Conservation (phyloP, 805 yeast genomes). For the Saturnispora sekii region DNA sequence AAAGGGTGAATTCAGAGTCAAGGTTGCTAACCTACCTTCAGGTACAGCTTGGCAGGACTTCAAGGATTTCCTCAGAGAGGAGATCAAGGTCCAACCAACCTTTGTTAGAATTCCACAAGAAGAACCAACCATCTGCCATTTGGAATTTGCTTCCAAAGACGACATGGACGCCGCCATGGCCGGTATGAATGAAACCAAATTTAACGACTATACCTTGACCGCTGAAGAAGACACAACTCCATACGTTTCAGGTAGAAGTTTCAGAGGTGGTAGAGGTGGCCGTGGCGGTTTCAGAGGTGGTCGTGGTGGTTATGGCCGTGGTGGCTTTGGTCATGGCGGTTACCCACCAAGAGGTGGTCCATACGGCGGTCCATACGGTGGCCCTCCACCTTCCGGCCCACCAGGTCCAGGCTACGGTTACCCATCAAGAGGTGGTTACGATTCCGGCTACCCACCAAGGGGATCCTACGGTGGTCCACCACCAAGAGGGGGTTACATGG, state of each 20-base stretch:
- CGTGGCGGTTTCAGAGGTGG: constrained; percentile 38
- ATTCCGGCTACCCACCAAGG: too few species aligned
- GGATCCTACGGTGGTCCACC: background rate
- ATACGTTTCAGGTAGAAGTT: constrained; percentile 26
- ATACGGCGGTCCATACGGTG: constrained; percentile 26
- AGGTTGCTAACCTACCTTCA: constrained; percentile 61
- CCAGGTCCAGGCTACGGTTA: constrained; percentile 22
- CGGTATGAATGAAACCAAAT: constrained; percentile 60
- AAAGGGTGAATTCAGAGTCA: constrained; percentile 66
- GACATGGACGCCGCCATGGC: constrained; percentile 67
- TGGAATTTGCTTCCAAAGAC: constrained; percentile 57
- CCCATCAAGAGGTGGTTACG: constrained; percentile 25
- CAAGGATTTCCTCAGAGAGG: constrained; percentile 82
- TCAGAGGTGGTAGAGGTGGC: constrained; percentile 28
- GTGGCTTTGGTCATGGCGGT: constrained; percentile 20
- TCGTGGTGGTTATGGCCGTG: constrained; percentile 36
- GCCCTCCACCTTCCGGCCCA: constrained; percentile 12
- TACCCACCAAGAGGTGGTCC: constrained; percentile 13
- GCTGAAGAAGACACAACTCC: constrained; percentile 74
- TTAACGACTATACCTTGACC: constrained; percentile 51
- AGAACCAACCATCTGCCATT: constrained; percentile 37
- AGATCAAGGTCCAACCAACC: constrained; percentile 52
- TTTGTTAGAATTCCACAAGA: constrained; percentile 45
- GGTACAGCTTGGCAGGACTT: constrained; percentile 81
- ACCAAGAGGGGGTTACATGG: constrained; percentile 30